phyloP scores from a whole-genome alignment of 164 flowering plant genomes.

The Macadamia integrifolia region DNA sequence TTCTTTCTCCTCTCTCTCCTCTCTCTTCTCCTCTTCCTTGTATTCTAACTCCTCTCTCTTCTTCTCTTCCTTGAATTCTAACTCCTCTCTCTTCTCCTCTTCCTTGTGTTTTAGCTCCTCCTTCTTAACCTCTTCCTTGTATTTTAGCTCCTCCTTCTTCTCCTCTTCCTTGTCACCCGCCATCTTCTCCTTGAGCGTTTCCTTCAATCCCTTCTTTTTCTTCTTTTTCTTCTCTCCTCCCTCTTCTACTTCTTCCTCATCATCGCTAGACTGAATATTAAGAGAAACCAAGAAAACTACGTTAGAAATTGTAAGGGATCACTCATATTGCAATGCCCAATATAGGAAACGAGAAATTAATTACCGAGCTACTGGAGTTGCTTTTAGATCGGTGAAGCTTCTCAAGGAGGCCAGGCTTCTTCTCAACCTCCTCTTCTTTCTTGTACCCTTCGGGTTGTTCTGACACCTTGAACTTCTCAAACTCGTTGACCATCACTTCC shows the following conservation, averaged over 20 bases:
- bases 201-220: conserved; percentile 60
- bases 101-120: no score
- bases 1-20: conserved; percentile 24
- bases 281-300: background rate
- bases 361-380: conserved; percentile 73
- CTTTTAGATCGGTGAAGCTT: conserved; percentile 61
- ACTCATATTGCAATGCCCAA: no score
- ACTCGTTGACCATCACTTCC: conserved; percentile 16
- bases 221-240: conserved; percentile 36
- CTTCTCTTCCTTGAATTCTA: no score
- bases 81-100: no score
- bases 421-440: conserved; percentile 22
- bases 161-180: no score
- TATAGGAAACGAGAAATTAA: conserved; percentile 20
- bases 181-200: conserved; percentile 43
- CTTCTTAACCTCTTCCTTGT: no score
- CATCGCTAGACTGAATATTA: conserved; percentile 58
- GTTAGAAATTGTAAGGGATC: no score
- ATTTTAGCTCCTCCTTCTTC: no score
- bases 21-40: conserved; percentile 21
- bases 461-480: conserved; percentile 26
- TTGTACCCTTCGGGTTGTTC: conserved; percentile 10
- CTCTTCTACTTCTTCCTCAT: conserved; percentile 50
- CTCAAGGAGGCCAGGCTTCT: conserved; percentile 40
- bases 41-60: no score